Evolutionary conservation across 2,329 filamentous ascomycete genomes (phyloP).

Genomic region (Alternaria infectoria): DNA sequence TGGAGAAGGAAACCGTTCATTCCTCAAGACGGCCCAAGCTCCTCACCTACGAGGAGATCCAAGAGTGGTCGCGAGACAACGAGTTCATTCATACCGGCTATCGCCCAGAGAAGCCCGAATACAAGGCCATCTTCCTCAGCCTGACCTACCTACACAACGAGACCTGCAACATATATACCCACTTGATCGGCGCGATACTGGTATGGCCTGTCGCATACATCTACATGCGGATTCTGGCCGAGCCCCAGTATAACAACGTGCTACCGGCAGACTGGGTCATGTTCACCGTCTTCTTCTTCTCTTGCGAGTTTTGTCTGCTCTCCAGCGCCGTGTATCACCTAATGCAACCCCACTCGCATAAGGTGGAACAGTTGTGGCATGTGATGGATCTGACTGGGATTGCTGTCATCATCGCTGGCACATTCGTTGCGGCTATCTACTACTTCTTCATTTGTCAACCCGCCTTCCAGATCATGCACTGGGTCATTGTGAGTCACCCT

Average conservation of each 20-base stretch:
- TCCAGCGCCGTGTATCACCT: background rate
- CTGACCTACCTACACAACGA: background rate
- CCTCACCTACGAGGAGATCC: background rate
- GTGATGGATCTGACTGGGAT: background rate
- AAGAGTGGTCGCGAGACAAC: background rate
- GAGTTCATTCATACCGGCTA: background rate
- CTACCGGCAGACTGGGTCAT: background rate
- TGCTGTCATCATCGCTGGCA: background rate
- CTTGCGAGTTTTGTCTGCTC: background rate
- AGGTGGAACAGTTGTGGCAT: background rate
- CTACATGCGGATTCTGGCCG: background rate
- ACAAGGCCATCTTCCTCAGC: background rate
- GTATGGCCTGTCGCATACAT: background rate
- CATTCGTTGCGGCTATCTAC: background rate
- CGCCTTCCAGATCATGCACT: background rate
- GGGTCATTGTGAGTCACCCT: background rate
- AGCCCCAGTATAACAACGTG: background rate
- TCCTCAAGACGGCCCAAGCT: background rate
- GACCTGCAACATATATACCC: background rate
- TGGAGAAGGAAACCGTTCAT: fast-evolving
- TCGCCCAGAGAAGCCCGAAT: background rate
- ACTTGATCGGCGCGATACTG: background rate
- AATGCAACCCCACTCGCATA: background rate
- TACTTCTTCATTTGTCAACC: background rate
- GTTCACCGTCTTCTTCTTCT: background rate